Conservation (phyloP, 78 protist species). For the Dictyostelium brefeldianum region DNA sequence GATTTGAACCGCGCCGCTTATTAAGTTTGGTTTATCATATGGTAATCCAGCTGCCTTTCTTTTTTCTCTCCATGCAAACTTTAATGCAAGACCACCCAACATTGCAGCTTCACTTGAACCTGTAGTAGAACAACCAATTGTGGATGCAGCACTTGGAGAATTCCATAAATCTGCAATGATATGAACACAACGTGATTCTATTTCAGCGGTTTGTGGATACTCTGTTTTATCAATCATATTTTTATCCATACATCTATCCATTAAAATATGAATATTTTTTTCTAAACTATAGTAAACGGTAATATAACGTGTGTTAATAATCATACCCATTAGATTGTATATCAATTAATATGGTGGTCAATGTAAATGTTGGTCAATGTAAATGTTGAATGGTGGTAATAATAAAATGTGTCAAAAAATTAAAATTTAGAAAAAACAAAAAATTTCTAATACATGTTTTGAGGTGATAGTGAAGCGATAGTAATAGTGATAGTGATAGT, state of each 20-base stretch:
- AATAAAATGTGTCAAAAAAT: too few species aligned
- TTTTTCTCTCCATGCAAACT: slow-evolving; percentile 46
- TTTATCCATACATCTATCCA: slow-evolving; percentile 54
- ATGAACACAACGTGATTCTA: slow-evolving; percentile 54
- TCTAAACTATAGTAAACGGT: slow-evolving; percentile 12
- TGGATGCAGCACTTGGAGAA: slow-evolving; percentile 1
- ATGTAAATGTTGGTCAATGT: too few species aligned
- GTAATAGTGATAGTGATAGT: too few species aligned
- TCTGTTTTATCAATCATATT: slow-evolving; percentile 64
- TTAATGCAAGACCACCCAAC: slow-evolving; percentile 44
- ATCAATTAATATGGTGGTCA: too few species aligned
- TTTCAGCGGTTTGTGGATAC: slow-evolving; percentile 53
- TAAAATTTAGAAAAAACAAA: too few species aligned
- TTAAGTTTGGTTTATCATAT: slow-evolving; percentile 33
- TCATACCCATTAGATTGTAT: too few species aligned
- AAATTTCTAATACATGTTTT: too few species aligned
- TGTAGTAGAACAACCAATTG: slow-evolving; percentile 35
- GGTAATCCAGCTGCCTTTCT: slow-evolving; percentile 50
- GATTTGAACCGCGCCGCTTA: slow-evolving; percentile 62
- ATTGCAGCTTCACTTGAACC: slow-evolving; percentile 74
- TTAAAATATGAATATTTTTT: slow-evolving; percentile 4
- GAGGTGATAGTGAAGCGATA: too few species aligned
- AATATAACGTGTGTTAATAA: too few species aligned
- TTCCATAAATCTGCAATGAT: slow-evolving; percentile 49
- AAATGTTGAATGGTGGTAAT: too few species aligned